phyloP scores from a whole-genome alignment of 2,329 filamentous ascomycete genomes.

The Penicillium fuscoglaucum region DNA sequence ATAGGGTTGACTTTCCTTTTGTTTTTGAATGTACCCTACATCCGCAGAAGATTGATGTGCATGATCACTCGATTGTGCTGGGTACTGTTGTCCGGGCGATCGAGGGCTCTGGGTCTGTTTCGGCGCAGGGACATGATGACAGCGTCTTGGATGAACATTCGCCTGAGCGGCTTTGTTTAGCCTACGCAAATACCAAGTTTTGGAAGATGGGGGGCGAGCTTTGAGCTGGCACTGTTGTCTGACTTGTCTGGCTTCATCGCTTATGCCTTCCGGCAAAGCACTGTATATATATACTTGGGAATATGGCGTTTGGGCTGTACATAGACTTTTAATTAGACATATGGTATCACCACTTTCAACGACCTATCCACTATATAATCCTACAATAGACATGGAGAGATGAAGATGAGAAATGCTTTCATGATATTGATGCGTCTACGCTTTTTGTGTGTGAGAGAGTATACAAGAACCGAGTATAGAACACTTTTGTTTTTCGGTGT shows the following conservation, averaged over 20 bases:
- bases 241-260: neutral
- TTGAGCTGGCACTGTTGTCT: slow-evolving; percentile 13
- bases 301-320: neutral
- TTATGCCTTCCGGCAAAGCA: neutral
- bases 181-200: slow-evolving; percentile 46
- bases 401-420: slow-evolving; percentile 6
- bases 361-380: neutral
- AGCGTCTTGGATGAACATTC: slow-evolving; percentile 12
- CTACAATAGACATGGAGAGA: neutral
- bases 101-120: slow-evolving; percentile 7
- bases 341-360: neutral
- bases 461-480: slow-evolving; percentile 15
- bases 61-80: slow-evolving; percentile 45
- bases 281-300: slow-evolving; percentile 7
- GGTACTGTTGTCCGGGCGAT: slow-evolving; percentile 38
- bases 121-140: neutral
- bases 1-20: slow-evolving; percentile 38
- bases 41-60: slow-evolving; percentile 38
- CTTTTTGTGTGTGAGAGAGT: slow-evolving; percentile 4
- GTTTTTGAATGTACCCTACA: slow-evolving; percentile 43
- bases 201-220: slow-evolving; percentile 44
- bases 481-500: slow-evolving; percentile 23
- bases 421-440: slow-evolving; percentile 13
- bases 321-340: slow-evolving; percentile 4
- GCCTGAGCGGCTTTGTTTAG: slow-evolving; percentile 35